Percentiles rank a stretch among this genome's conserved stretches.
Conservation (phyloP, 495 filamentous ascomycete genomes). For the Trichocladium uniseriatum region DNA sequence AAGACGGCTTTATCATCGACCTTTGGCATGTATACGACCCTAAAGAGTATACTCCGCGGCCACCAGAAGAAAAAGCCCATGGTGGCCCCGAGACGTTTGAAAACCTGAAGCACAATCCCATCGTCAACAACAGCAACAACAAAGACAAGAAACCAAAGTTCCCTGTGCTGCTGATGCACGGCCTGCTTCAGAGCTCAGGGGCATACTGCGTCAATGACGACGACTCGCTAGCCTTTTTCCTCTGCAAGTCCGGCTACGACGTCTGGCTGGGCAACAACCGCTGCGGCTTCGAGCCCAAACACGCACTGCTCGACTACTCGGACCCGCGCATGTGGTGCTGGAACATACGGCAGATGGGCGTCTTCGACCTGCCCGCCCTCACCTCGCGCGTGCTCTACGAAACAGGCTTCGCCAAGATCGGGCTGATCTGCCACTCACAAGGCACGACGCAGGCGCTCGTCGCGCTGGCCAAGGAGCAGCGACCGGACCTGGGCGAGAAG, state of each 20-base stretch:
- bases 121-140: slow-evolving; percentile 13
- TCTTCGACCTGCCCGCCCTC: slow-evolving; percentile 83
- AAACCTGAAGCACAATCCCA: slow-evolving; percentile 1
- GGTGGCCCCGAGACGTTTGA: slow-evolving; percentile 35
- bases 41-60: slow-evolving; percentile 48
- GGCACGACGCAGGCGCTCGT: slow-evolving; percentile 87
- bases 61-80: slow-evolving; percentile 30
- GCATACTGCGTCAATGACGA: slow-evolving; percentile 90
- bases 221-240: slow-evolving; percentile 79
- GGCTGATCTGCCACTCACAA: slow-evolving; percentile 80
- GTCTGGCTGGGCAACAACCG: slow-evolving; percentile 96
- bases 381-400: slow-evolving; percentile 71
- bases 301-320: slow-evolving; percentile 55
- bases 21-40: slow-evolving; percentile 90
- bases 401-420: slow-evolving; percentile 76
- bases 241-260: slow-evolving; percentile 89
- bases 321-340: slow-evolving; percentile 97
- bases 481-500: slow-evolving; percentile 74
- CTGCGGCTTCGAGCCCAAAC: slow-evolving; percentile 73
- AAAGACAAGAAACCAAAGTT: slow-evolving; percentile 54
- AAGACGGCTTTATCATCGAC: slow-evolving; percentile 86
- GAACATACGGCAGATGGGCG: slow-evolving; percentile 93
- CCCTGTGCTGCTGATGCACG: slow-evolving; percentile 82
- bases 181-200: slow-evolving; percentile 76
- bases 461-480: slow-evolving; percentile 83